Conservation (phyloP, 139 green algal species). For the Astrephomene gubernaculifera region DNA sequence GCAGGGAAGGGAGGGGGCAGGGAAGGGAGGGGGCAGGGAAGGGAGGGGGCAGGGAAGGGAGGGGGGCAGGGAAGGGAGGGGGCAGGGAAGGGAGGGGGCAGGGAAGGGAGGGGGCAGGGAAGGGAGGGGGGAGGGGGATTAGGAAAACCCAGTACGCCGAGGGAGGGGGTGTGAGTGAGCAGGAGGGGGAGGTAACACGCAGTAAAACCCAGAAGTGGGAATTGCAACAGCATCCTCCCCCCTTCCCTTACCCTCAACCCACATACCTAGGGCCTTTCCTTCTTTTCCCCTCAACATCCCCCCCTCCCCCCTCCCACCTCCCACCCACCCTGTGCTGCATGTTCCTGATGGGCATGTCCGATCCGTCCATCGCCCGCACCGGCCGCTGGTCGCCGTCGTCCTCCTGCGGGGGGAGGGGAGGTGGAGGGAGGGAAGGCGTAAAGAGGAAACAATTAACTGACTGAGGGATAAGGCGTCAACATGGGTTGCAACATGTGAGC, state of each 20-base stretch:
- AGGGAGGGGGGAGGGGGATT: no score
- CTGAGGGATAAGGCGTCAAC: no score
- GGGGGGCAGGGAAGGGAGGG: neutral
- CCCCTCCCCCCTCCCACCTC: neutral
- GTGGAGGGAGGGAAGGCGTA: no score
- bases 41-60: neutral
- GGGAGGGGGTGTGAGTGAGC: no score
- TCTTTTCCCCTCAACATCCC: neutral
- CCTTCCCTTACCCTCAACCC: neutral
- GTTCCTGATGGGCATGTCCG: constrained; percentile 4
- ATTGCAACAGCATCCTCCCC: neutral
- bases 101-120: neutral
- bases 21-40: neutral
- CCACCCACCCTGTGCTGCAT: constrained; percentile 20
- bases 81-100: neutral
- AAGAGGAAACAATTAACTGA: no score
- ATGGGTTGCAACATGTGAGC: no score
- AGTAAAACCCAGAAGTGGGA: no score
- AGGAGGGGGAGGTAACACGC: no score
- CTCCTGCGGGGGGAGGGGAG: neutral
- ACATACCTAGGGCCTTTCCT: neutral
- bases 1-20: neutral
- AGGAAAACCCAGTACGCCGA: no score
- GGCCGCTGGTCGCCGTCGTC: constrained; percentile 37
- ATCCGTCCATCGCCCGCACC: neutral